Percentiles rank a stretch among this genome's conserved stretches.
These are phyloP conservation scores for Chloris gayana DNA, from an alignment of 176 grass and related monocot genomes.

Conservation along the genomic window DNA sequence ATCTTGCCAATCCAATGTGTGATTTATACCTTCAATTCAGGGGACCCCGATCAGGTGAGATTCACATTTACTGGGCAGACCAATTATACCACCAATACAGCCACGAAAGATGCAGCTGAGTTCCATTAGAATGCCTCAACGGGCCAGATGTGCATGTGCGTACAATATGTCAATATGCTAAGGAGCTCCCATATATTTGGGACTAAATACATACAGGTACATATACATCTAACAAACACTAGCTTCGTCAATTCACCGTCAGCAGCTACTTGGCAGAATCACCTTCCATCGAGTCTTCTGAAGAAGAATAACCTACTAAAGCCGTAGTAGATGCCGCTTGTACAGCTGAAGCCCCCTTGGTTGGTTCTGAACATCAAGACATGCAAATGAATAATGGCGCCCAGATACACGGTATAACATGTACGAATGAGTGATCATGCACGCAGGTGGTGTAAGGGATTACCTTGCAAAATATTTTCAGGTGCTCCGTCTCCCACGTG, in stretches of 20 bases:
- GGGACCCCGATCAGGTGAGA: too few relatives aligned
- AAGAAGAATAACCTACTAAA: conserved; percentile 52
- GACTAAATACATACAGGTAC: neutral
- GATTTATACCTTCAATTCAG: too few relatives aligned
- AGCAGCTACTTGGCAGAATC: conserved; percentile 10
- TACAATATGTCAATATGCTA: neutral
- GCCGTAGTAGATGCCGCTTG: conserved; percentile 12
- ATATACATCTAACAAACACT: conserved; percentile 3
- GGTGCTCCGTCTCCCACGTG: conserved; percentile 7
- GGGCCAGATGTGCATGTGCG: neutral
- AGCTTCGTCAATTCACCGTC: conserved; percentile 13
- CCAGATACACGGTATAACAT: neutral
- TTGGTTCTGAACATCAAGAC: conserved; percentile 25
- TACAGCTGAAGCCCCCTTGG: conserved; percentile 2
- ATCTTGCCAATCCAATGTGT: too few relatives aligned
- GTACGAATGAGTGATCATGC: neutral
- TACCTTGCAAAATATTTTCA: conserved; percentile 19
- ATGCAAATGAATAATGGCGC: conserved; percentile 9
- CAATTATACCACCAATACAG: too few relatives aligned
- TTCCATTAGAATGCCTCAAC: neutral
- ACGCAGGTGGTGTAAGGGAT: neutral
- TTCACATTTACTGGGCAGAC: too few relatives aligned
- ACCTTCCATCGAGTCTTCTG: conserved; percentile 42
- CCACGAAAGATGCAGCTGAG: neutral
- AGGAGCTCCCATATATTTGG: neutral